Evolutionary conservation across 1,284 basidiomycete genomes (phyloP).

Genomic region (Vanrija sp.): DNA sequence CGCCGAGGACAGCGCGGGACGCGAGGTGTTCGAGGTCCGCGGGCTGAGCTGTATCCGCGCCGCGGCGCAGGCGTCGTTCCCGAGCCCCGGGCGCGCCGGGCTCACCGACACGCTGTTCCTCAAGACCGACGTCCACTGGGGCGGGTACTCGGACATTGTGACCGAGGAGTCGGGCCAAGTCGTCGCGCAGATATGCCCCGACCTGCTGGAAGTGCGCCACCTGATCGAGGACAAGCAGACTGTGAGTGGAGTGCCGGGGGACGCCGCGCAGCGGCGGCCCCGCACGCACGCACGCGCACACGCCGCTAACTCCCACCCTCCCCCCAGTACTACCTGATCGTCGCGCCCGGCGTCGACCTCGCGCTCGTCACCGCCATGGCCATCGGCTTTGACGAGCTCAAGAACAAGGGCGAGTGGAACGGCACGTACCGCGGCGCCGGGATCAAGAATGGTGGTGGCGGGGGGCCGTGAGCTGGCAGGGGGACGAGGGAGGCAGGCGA

Average conservation of each 20-base stretch:
- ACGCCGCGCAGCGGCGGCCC: not conserved
- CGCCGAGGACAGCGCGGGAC: slow-evolving; percentile 28
- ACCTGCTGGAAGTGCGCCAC: slow-evolving; percentile 35
- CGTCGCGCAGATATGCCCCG: slow-evolving; percentile 42
- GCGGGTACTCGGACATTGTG: slow-evolving; percentile 33
- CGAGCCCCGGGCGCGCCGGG: not conserved
- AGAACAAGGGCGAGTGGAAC: slow-evolving; percentile 6
- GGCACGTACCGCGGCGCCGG: no score
- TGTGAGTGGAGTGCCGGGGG: slow-evolving; percentile 32
- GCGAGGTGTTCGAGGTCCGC: slow-evolving; percentile 37
- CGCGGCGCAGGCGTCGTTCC: not conserved
- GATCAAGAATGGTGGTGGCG: no score
- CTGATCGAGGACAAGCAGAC: slow-evolving; percentile 40
- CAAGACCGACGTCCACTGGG: slow-evolving; percentile 32
- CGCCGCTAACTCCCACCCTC: no score
- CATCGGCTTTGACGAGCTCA: slow-evolving; percentile 13
- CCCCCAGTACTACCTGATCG: slow-evolving; percentile 3
- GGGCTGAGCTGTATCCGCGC: not conserved
- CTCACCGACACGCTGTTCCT: slow-evolving; percentile 8
- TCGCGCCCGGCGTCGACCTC: slow-evolving; percentile 17
- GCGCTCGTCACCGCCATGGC: slow-evolving; percentile 10
- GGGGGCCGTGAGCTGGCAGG: no score
- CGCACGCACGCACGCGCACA: not conserved
- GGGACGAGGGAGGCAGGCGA: no score
- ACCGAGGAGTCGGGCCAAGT: slow-evolving; percentile 26